Evolutionary conservation across 352 stramenopile genomes (phyloP), one percentile per base, ranked within the genome.

Genomic region (Phytophthora rubi): DNA sequence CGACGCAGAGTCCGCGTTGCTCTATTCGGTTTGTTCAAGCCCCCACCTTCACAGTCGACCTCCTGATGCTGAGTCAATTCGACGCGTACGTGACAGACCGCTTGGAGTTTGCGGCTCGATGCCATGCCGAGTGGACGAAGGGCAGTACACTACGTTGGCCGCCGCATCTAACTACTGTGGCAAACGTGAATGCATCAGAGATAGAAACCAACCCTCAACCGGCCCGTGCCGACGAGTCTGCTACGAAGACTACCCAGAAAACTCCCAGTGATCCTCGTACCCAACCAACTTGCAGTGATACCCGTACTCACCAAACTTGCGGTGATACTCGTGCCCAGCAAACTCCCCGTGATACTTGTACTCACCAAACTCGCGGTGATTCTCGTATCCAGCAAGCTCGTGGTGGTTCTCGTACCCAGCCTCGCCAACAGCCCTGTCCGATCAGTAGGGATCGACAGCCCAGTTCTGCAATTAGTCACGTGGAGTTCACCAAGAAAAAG

Each of bases 11-110:
- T 9, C 18, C 9, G 33, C 18, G 18, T 2, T 13, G 3, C 26
- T 9, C 33, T 13, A 9, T 10, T 39, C 33, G 33, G 8, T 39
- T 39, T 39, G 33, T 39, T 56, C 51, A 56, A 39, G 23, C 26
- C 23, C 59, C 53, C 8, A 57, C 58, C 44, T 44, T 39, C 12
- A 23, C 28, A 35, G 10, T 76, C 6, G 13, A 18, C 13, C 32
- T 62, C 2, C 0, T 76, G n/a, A 52, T 44, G 21, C 47, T 37
- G 13, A 21, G 39, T 32, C 28, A 49, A 3, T 76, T 76, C 18
- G 12, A 61, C 18, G 65, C 70, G 16, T 76, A 70, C 60, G 64
- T 64, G 12, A 35, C 26, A 15, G 59, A 70, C 51, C 64, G 55
- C 39, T 53, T 76, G 6, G n/a, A 56, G 23, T 37, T 69, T 37